Conservation (phyloP, 495 filamentous ascomycete genomes). For the Cetradonia linearis region DNA sequence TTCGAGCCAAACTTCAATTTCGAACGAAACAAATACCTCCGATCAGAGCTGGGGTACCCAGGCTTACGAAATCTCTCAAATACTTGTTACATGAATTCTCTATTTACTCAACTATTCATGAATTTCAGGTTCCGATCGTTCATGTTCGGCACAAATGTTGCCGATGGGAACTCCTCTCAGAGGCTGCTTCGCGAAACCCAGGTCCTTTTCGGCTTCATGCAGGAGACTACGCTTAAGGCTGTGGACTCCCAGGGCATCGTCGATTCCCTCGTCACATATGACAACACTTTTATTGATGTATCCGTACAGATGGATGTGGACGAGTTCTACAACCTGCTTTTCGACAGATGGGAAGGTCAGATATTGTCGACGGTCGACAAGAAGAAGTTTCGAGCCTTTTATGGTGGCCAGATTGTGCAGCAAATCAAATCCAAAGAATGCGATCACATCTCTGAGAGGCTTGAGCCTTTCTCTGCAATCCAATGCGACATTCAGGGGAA, state of each 20-base stretch:
- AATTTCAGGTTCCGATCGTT: constrained; percentile 81
- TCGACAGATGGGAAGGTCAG: constrained; percentile 84
- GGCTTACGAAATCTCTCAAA: constrained; percentile 86
- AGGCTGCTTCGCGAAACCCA: constrained; percentile 66
- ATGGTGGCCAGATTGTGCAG: constrained; percentile 83
- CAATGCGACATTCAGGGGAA: constrained; percentile 98
- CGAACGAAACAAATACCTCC: constrained; percentile 57
- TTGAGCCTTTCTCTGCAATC: constrained; percentile 89
- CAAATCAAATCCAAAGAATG: constrained; percentile 95
- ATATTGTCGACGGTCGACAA: constrained; percentile 58
- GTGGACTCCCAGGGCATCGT: constrained; percentile 68
- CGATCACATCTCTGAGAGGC: constrained; percentile 77
- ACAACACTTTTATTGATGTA: constrained; percentile 75
- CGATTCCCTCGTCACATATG: constrained; percentile 67
- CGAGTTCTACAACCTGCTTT: constrained; percentile 89
- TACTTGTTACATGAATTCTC: constrained; percentile 94
- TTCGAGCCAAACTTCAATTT: constrained; percentile 50
- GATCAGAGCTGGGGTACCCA: constrained; percentile 66
- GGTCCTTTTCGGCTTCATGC: constrained; percentile 74
- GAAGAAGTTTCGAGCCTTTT: constrained; percentile 71
- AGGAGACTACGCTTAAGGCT: constrained; percentile 61
- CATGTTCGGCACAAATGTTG: constrained; percentile 55
- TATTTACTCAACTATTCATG: constrained; percentile 96
- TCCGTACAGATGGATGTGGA: constrained; percentile 95
- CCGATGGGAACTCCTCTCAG: constrained; percentile 48